Percentiles rank a stretch among this genome's conserved stretches.
These are phyloP conservation scores for Sambucus nigra DNA, from an alignment of 129 eudicot species.

Conservation along the genomic window DNA sequence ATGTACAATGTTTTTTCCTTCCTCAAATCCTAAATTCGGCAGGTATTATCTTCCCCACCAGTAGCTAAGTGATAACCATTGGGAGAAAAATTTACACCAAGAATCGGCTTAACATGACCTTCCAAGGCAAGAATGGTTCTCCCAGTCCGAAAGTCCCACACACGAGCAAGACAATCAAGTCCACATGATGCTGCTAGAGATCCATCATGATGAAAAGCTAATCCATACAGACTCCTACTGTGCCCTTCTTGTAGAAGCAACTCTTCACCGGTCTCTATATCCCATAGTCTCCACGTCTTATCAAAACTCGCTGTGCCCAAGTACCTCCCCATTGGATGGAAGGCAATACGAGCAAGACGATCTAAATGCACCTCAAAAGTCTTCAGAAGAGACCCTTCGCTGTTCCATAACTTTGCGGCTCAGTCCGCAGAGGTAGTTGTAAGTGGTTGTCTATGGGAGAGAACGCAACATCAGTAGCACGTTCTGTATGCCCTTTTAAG, in stretches of 20 bases:
- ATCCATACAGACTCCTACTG: slow-evolving; percentile 87
- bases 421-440: slow-evolving; percentile 92
- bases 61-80: slow-evolving; percentile 95
- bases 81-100: slow-evolving; percentile 77
- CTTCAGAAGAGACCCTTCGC: slow-evolving; percentile 46
- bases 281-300: slow-evolving; percentile 96
- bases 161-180: slow-evolving; percentile 92
- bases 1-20: slow-evolving; percentile 74
- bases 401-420: slow-evolving; percentile 81
- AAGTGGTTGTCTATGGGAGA: slow-evolving; percentile 59
- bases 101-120: slow-evolving; percentile 95
- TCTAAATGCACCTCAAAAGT: slow-evolving; percentile 87
- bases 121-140: slow-evolving; percentile 88
- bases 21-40: slow-evolving; percentile 96
- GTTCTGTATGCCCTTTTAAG: slow-evolving; percentile 82
- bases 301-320: slow-evolving; percentile 89
- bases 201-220: slow-evolving; percentile 84
- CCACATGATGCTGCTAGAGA: slow-evolving; percentile 90
- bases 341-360: slow-evolving; percentile 89
- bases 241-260: slow-evolving; percentile 96
- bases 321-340: slow-evolving; percentile 91
- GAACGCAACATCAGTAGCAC: slow-evolving; percentile 79
- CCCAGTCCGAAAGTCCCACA: slow-evolving; percentile 93
- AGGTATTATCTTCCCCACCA: slow-evolving; percentile 94
- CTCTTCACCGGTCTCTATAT: slow-evolving; percentile 81